Evolutionary conservation across 495 filamentous ascomycete genomes (phyloP).

Genomic region (Platismatia glauca): DNA sequence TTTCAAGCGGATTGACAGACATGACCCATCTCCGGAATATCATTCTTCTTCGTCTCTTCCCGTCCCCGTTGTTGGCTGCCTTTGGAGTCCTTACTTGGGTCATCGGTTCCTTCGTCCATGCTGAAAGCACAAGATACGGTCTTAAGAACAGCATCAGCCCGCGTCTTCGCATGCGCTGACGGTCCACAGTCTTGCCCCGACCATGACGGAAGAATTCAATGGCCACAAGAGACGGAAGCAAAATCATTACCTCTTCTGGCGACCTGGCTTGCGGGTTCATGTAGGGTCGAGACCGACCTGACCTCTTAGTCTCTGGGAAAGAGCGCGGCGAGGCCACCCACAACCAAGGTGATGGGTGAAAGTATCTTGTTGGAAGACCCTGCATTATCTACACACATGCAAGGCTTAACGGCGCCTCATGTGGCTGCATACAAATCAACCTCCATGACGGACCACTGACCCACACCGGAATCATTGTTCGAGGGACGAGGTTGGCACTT

Average conservation of each 20-base stretch:
- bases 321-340: background rate
- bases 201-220: background rate
- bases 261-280: background rate
- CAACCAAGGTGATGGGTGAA: background rate
- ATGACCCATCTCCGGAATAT: background rate
- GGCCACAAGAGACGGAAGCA: background rate
- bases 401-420: constrained; percentile 1
- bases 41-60: background rate
- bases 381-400: background rate
- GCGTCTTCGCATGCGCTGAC: background rate
- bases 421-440: background rate
- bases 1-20: background rate
- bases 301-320: background rate
- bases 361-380: background rate
- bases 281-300: background rate
- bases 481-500: background rate
- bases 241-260: background rate
- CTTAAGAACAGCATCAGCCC: background rate
- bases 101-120: background rate
- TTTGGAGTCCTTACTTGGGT: background rate
- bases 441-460: too few relatives aligned
- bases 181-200: background rate
- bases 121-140: background rate
- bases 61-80: background rate
- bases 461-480: background rate